Evolutionary conservation across 1,284 basidiomycete species (phyloP).

Genomic region (Clitocybe nebularis): DNA sequence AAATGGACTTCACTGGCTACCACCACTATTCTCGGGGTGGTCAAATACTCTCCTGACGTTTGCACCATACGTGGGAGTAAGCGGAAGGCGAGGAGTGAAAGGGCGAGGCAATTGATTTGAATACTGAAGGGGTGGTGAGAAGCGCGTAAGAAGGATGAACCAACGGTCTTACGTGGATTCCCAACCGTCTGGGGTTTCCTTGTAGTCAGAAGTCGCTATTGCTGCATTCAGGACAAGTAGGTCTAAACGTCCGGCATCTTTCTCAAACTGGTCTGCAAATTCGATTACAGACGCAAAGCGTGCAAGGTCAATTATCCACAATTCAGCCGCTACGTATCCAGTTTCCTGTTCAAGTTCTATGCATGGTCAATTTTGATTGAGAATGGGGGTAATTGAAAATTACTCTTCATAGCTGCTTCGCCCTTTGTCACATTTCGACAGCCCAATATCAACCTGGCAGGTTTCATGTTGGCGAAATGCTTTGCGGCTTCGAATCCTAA

Average conservation of each 20-base stretch:
- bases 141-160: background rate
- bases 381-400: conserved; percentile 6
- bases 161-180: conserved; percentile 26
- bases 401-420: conserved; percentile 29
- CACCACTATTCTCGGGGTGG: conserved; percentile 29
- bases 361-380: background rate
- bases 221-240: conserved; percentile 39
- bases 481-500: conserved; percentile 8
- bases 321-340: conserved; percentile 26
- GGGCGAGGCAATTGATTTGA: conserved; percentile 39
- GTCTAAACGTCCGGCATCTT: conserved; percentile 34
- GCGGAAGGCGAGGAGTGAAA: conserved; percentile 30
- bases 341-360: conserved; percentile 30
- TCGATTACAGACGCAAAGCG: conserved; percentile 33
- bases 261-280: conserved; percentile 32
- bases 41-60: conserved; percentile 23
- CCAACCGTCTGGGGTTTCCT: conserved; percentile 33
- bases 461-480: conserved; percentile 8
- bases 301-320: conserved; percentile 35
- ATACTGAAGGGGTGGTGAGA: conserved; percentile 22
- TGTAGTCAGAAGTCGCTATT: conserved; percentile 16
- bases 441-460: conserved; percentile 25
- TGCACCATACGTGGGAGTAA: conserved; percentile 36
- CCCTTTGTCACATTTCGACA: conserved; percentile 36
- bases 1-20: conserved; percentile 37